Conservation (phyloP, 768 basidiomycete genomes). For the Suillus sp. region DNA sequence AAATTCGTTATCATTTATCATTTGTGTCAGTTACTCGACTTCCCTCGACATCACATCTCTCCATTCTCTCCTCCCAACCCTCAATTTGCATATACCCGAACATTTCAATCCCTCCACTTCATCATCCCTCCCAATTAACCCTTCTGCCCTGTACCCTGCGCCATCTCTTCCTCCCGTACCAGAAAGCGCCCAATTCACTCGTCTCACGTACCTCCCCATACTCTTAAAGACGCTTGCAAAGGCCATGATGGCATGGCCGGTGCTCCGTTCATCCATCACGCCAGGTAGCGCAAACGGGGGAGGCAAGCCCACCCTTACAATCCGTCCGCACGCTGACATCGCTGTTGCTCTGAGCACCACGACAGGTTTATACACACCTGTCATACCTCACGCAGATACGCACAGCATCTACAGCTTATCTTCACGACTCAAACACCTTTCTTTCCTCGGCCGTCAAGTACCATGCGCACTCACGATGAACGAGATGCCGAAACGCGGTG, state of each 20-base stretch:
- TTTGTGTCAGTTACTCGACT: conserved; percentile 60
- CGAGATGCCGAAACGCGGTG: conserved; percentile 76
- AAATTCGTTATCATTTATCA: conserved; percentile 8
- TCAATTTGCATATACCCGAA: conserved; percentile 71
- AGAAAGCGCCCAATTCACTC: conserved; percentile 55
- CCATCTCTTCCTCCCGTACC: conserved; percentile 48
- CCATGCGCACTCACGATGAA: conserved; percentile 63
- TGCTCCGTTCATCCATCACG: conserved; percentile 77
- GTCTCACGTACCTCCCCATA: conserved; percentile 80
- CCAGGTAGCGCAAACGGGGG: conserved; percentile 27
- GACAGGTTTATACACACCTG: conserved; percentile 83
- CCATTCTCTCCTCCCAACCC: conserved; percentile 57
- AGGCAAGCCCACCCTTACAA: conserved; percentile 64
- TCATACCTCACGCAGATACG: conserved; percentile 55
- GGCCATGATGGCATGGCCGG: conserved; percentile 83
- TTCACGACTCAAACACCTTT: conserved; percentile 59
- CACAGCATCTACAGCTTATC: conserved; percentile 63
- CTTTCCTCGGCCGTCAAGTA: conserved; percentile 64
- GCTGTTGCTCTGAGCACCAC: conserved; percentile 77
- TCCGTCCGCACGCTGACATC: conserved; percentile 78
- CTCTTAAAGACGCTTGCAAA: conserved; percentile 80
- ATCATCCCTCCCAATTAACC: conserved; percentile 38
- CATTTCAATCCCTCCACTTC: conserved; percentile 50
- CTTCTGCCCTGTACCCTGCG: conserved; percentile 40
- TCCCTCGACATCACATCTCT: conserved; percentile 74